Percentiles rank a stretch among this genome's conserved stretches.
phyloP scores from a whole-genome alignment of 352 stramenopile species.

The Aphanomyces cochlioides region DNA sequence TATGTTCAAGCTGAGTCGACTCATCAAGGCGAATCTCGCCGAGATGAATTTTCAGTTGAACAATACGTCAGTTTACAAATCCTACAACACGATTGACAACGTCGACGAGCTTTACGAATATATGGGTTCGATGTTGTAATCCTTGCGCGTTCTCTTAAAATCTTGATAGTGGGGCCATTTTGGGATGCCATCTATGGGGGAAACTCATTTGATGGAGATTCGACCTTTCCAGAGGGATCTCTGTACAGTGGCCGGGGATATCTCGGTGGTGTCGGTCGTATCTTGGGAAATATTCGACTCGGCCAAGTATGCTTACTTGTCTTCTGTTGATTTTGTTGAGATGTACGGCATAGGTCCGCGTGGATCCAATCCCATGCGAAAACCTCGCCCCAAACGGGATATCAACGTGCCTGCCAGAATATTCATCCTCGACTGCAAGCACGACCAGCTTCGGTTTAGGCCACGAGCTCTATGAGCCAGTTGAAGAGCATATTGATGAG shows the following conservation, averaged over 20 bases:
- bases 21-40: not conserved
- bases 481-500: constrained; percentile 1
- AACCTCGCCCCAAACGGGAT: not conserved
- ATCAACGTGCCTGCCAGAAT: constrained; percentile 19
- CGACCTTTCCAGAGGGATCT: not conserved
- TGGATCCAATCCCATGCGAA: not conserved
- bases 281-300: constrained; percentile 23
- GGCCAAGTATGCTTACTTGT: constrained; percentile 5
- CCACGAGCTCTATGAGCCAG: constrained; percentile 11
- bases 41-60: constrained; percentile 19
- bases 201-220: constrained; percentile 17
- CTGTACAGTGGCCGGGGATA: constrained; percentile 13
- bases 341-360: constrained; percentile 15
- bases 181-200: constrained; percentile 11
- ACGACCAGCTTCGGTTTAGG: constrained; percentile 15
- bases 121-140: not conserved
- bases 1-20: constrained; percentile 8
- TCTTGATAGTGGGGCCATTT: constrained; percentile 5
- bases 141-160: not conserved
- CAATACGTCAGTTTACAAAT: constrained; percentile 29
- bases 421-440: constrained; percentile 22
- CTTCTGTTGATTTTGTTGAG: not conserved
- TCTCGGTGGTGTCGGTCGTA: constrained; percentile 16
- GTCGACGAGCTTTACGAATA: constrained; percentile 27
- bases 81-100: constrained; percentile 13